Evolutionary conservation across 192 early-diverging fungal genomes (phyloP).

Genomic region (Entophlyctis luteolus): DNA sequence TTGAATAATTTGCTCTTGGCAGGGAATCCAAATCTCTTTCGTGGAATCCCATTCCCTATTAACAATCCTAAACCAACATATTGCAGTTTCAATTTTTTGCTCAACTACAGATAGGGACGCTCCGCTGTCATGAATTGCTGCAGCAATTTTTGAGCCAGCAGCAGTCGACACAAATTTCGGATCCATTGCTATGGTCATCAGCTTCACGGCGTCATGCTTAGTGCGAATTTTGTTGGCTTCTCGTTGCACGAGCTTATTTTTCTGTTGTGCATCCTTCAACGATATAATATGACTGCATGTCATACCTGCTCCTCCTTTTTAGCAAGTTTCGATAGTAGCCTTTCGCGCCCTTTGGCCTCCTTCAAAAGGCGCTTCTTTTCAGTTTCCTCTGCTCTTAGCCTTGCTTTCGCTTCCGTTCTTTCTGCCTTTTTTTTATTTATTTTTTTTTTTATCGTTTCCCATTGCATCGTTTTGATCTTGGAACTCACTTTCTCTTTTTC

Average conservation of each 20-base stretch:
- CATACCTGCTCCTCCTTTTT: conserved; percentile 12
- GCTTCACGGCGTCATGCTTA: conserved; percentile 10
- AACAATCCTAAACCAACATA: conserved; percentile 5
- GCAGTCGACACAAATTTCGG: background rate
- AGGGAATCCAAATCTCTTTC: background rate
- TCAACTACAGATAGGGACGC: background rate
- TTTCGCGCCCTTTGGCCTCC: conserved; percentile 17
- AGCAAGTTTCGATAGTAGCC: background rate
- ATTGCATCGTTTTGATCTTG: background rate
- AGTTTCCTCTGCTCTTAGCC: background rate
- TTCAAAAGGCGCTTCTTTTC: conserved; percentile 4
- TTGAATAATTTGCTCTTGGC: background rate
- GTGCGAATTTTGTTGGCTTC: conserved; percentile 29
- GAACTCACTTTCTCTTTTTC: background rate
- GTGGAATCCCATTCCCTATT: background rate
- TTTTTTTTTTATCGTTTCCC: background rate
- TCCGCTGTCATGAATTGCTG: background rate
- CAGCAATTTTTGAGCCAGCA: background rate
- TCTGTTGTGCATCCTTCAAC: background rate
- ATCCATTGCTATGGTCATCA: conserved; percentile 14
- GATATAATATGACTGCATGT: background rate
- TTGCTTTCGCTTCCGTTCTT: conserved; percentile 2
- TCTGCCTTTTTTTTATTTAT: background rate
- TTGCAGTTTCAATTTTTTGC: background rate
- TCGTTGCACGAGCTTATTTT: background rate